Evolutionary conservation across 345 rosid species (phyloP).

Genomic region (Trapa bicornis): DNA sequence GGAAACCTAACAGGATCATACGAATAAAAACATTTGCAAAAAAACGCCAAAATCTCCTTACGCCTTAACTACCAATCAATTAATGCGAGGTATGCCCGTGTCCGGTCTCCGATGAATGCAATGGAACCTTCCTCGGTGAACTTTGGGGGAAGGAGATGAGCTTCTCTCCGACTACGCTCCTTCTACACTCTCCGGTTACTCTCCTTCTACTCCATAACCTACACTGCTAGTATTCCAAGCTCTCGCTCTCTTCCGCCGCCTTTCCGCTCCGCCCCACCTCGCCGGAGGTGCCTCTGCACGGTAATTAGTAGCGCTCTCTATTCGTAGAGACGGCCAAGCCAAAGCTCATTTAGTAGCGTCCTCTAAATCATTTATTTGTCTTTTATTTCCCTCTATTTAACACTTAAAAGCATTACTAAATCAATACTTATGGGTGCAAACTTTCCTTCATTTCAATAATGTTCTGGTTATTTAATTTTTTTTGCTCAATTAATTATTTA

Average conservation of each 20-base stretch:
- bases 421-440: neutral
- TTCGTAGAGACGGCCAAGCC: conserved; percentile 19
- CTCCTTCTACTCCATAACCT: conserved; percentile 23
- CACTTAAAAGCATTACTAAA: neutral
- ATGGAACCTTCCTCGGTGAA: too few species aligned
- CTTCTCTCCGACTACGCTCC: conserved; percentile 32
- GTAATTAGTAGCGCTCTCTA: conserved; percentile 23
- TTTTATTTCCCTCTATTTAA: too few species aligned
- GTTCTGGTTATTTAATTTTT: neutral
- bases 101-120: too few species aligned
- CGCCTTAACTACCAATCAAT: too few species aligned
- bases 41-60: too few species aligned
- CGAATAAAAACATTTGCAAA: neutral
- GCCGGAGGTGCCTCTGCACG: conserved; percentile 26
- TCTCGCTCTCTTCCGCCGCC: conserved; percentile 17
- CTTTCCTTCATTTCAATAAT: neutral
- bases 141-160: neutral
- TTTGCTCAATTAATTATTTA: too few species aligned
- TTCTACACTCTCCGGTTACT: conserved; percentile 34
- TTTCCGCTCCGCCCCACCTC: conserved; percentile 4
- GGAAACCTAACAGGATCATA: neutral
- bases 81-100: too few species aligned
- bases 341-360: conserved; percentile 12
- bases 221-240: conserved; percentile 2
- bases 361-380: too few species aligned